Evolutionary conservation across 129 eudicot genomes (phyloP), one percentile per base, ranked within the genome.

Genomic region (Tagetes erecta): DNA sequence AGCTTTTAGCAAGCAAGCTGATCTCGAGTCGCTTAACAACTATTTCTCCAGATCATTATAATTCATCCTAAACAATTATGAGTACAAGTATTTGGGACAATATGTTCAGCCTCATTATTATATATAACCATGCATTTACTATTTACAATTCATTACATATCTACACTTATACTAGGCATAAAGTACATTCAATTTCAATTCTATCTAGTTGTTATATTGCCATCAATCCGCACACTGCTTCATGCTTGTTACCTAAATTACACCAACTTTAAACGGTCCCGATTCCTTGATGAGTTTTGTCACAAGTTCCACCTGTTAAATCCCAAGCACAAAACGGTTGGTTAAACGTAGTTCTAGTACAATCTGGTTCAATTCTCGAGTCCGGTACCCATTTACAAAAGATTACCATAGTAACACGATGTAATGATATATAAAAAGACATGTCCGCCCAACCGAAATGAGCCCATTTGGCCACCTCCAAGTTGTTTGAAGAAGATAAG

Each of bases 181-280:
- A 79, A 11, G 20, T 71, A 66, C 68, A 71, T 42, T 63, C 66
- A 79, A 20, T 20, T 20, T 20, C 27, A 20, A 20, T 31, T n/a
- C 8, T 46, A 47, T 36, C 78, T 14, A 37, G 37, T 8, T 50
- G 56, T 14, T 75, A 4, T 67, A 27, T 34, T 49, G 4, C 73
- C 44, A 45, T 42, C 10, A 13, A 66, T 39, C 35, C 46, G 20
- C 67, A 53, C n/a, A 36, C 58, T 35, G 50, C 31, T 51, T 39
- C 65, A 45, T 13, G 71, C 40, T 44, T 62, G 38, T 14, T 75
- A n/a, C 75, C 75, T 80, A 80, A 13, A 81, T 57, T 75, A 78
- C 75, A 42, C 73, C 87, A 46, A 89, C 96, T 80, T 92, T 92
- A 49, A 87, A 92, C 39, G 98, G 98, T 2, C 98, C 88, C 34